These are phyloP conservation scores for Cryptococcus sp. DNA, from an alignment of 1,284 basidiomycete species.

Conservation along the genomic window DNA sequence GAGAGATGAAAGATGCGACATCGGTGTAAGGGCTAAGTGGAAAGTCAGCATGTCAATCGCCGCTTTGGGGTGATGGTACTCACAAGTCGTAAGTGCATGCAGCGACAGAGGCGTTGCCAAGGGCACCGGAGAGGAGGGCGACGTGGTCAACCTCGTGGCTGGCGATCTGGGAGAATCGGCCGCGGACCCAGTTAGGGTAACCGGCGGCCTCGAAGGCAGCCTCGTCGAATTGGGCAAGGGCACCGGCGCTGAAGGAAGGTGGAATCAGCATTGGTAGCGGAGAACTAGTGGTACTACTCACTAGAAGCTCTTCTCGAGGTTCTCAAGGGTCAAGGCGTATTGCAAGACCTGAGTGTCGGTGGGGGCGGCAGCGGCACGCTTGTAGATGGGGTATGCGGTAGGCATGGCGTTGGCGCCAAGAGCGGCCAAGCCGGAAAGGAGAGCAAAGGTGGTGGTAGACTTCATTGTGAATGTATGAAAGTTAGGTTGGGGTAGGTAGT, in stretches of 20 bases:
- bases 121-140: slow-evolving; percentile 56
- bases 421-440: slow-evolving; percentile 14
- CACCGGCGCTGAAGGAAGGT: slow-evolving; percentile 48
- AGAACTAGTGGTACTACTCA: slow-evolving; percentile 21
- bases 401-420: slow-evolving; percentile 24
- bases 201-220: slow-evolving; percentile 67
- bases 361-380: slow-evolving; percentile 16
- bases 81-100: slow-evolving; percentile 46
- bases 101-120: slow-evolving; percentile 58
- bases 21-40: slow-evolving; percentile 54
- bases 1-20: slow-evolving; percentile 56
- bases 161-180: slow-evolving; percentile 57
- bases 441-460: slow-evolving; percentile 18
- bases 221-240: slow-evolving; percentile 65
- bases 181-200: slow-evolving; percentile 41
- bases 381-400: slow-evolving; percentile 19
- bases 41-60: neutral
- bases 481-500: slow-evolving; percentile 8
- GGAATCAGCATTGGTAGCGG: slow-evolving; percentile 3
- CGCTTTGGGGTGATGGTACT: slow-evolving; percentile 9
- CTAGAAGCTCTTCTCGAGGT: slow-evolving; percentile 69
- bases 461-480: slow-evolving; percentile 21
- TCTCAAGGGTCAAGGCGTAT: slow-evolving; percentile 68
- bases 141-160: slow-evolving; percentile 63
- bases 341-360: slow-evolving; percentile 33